phyloP scores from a whole-genome alignment of 495 filamentous ascomycete genomes.

The Aspergillus panamensis region DNA sequence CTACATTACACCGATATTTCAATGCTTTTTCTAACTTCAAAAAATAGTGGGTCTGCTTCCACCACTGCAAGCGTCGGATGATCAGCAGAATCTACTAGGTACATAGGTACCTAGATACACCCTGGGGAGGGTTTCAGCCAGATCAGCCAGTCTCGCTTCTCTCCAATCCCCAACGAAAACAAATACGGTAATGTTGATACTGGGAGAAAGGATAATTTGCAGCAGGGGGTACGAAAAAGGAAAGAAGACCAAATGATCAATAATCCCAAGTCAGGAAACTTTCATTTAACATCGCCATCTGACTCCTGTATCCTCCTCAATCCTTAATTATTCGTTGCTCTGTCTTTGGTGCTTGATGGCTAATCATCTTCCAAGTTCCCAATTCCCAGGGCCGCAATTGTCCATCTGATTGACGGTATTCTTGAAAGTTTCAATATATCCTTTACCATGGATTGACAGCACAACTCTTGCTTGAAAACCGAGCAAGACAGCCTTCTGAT shows the following conservation, averaged over 20 bases:
- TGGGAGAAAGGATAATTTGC: neutral
- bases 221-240: neutral
- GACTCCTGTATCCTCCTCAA: no score
- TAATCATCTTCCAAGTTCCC: no score
- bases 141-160: conserved; percentile 7
- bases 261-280: neutral
- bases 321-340: no score
- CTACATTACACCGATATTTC: conserved; percentile 7
- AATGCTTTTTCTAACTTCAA: neutral
- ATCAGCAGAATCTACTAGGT: conserved; percentile 23
- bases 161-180: neutral
- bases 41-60: conserved; percentile 16
- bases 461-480: no score
- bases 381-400: no score
- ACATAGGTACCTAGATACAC: no score
- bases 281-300: neutral
- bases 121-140: conserved; percentile 16
- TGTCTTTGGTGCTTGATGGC: no score
- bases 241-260: neutral
- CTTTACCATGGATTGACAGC: no score
- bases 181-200: neutral
- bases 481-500: no score
- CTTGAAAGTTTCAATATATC: no score
- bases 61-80: conserved; percentile 23
- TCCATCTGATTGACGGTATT: no score